Percentiles rank a stretch among this genome's conserved stretches.
Conservation (phyloP, 495 filamentous ascomycete species). For the Xylaria telfairii region DNA sequence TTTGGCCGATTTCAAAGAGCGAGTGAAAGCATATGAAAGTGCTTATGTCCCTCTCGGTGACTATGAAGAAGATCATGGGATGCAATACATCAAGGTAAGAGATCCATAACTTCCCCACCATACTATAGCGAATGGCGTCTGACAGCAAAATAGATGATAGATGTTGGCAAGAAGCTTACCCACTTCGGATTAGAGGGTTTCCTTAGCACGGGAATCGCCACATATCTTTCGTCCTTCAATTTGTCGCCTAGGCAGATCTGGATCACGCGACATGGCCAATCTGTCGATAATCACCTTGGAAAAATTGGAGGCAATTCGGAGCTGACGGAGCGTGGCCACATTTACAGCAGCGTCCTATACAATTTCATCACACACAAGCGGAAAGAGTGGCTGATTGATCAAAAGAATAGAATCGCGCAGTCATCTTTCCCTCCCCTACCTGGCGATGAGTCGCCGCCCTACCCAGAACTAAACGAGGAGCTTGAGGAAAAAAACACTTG, state of each 20-base stretch:
- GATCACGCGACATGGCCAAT: slow-evolving; percentile 95
- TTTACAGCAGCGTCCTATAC: slow-evolving; percentile 75
- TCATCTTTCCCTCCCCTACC: slow-evolving; percentile 80
- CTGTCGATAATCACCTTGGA: slow-evolving; percentile 75
- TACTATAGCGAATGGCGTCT: neutral
- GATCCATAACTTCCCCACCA: neutral
- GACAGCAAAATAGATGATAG: slow-evolving; percentile 75
- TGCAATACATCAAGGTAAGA: slow-evolving; percentile 83
- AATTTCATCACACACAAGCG: slow-evolving; percentile 79
- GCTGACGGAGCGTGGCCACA: slow-evolving; percentile 74
- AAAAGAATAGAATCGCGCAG: slow-evolving; percentile 72
- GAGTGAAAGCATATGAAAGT: slow-evolving; percentile 90
- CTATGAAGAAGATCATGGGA: slow-evolving; percentile 84
- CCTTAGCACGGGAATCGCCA: slow-evolving; percentile 85
- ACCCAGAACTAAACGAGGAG: slow-evolving; percentile 75
- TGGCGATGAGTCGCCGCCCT: slow-evolving; percentile 92
- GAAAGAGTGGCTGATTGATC: slow-evolving; percentile 75
- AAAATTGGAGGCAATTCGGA: slow-evolving; percentile 87
- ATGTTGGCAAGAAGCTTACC: slow-evolving; percentile 93
- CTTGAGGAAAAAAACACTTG: slow-evolving; percentile 83
- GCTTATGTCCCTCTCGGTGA: slow-evolving; percentile 91
- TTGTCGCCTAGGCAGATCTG: slow-evolving; percentile 94
- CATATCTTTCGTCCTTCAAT: slow-evolving; percentile 95
- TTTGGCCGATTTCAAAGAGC: slow-evolving; percentile 88
- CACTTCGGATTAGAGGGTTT: slow-evolving; percentile 91